Evolutionary conservation across 768 basidiomycete species (phyloP).

Genomic region (Amanita pseudoporphyria): DNA sequence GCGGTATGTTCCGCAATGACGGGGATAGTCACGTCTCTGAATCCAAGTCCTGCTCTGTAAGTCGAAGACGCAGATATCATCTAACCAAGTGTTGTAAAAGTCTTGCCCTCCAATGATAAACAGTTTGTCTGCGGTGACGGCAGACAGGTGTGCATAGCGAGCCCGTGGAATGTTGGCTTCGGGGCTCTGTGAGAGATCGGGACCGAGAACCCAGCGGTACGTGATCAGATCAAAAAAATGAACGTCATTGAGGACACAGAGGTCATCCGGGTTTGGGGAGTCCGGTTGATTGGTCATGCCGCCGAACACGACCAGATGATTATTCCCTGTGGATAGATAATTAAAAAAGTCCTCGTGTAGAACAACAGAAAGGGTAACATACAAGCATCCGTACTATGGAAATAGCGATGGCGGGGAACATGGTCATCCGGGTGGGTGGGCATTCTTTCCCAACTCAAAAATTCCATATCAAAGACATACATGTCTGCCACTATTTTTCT

Average conservation of each 20-base stretch:
- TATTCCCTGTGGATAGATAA: conserved; percentile 53
- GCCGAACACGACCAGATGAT: conserved; percentile 87
- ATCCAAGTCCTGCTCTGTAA: conserved; percentile 68
- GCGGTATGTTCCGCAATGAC: conserved; percentile 96
- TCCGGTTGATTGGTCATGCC: conserved; percentile 85
- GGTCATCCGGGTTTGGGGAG: conserved; percentile 62
- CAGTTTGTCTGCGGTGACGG: conserved; percentile 73
- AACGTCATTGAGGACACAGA: conserved; percentile 90
- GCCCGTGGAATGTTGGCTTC: conserved; percentile 62
- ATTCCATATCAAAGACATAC: conserved; percentile 80
- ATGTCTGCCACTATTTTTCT: conserved; percentile 87
- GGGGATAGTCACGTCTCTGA: conserved; percentile 68
- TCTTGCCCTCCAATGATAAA: conserved; percentile 96
- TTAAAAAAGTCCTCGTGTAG: background rate
- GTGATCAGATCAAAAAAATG: conserved; percentile 76
- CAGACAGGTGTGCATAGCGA: conserved; percentile 91
- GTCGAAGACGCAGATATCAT: conserved; percentile 89
- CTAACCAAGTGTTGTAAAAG: conserved; percentile 85
- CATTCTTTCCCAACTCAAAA: conserved; percentile 72
- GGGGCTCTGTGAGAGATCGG: conserved; percentile 25
- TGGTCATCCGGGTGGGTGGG: conserved; percentile 52
- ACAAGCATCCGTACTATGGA: conserved; percentile 89
- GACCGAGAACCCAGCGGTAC: conserved; percentile 53
- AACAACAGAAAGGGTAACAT: conserved; percentile 16
- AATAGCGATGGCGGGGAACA: conserved; percentile 80